Evolutionary conservation across 805 yeast genomes (phyloP).

Genomic region (Blastobotrys chiropterorum): DNA sequence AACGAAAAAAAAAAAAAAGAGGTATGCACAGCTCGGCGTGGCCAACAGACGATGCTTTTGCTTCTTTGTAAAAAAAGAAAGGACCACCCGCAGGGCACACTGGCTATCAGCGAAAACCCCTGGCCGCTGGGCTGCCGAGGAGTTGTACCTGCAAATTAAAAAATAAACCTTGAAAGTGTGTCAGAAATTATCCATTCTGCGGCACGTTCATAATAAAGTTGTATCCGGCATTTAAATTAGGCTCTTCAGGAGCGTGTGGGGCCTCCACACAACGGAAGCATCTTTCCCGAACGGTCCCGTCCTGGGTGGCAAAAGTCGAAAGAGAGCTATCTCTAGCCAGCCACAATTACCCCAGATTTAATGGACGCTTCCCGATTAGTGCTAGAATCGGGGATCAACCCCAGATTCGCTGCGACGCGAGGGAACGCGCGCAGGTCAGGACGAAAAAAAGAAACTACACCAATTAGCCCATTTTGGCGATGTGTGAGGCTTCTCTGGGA

Average conservation of each 20-base stretch:
- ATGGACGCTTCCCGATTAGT: neutral
- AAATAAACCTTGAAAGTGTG: neutral
- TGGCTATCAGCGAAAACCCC: too few relatives aligned
- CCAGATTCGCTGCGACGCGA: neutral
- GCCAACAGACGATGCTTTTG: neutral
- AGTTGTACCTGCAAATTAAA: neutral
- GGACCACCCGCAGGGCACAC: neutral
- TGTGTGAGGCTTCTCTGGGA: neutral
- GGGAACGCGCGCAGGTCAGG: neutral
- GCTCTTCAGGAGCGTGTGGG: too few relatives aligned
- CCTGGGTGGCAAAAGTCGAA: neutral
- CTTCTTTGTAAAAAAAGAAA: too few relatives aligned
- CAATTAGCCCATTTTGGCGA: neutral
- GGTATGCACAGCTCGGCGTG: neutral
- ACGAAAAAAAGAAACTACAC: neutral
- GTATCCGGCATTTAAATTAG: too few relatives aligned
- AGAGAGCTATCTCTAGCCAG: neutral
- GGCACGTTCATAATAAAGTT: too few relatives aligned
- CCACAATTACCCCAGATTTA: neutral
- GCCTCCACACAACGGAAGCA: too few relatives aligned
- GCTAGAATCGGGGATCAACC: neutral
- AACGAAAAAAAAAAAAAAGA: too few relatives aligned
- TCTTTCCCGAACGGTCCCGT: neutral
- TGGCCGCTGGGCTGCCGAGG: too few relatives aligned
- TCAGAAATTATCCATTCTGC: neutral